phyloP scores from a whole-genome alignment of 1,284 basidiomycete species.

The Pseudomicrostroma phylloplanum region DNA sequence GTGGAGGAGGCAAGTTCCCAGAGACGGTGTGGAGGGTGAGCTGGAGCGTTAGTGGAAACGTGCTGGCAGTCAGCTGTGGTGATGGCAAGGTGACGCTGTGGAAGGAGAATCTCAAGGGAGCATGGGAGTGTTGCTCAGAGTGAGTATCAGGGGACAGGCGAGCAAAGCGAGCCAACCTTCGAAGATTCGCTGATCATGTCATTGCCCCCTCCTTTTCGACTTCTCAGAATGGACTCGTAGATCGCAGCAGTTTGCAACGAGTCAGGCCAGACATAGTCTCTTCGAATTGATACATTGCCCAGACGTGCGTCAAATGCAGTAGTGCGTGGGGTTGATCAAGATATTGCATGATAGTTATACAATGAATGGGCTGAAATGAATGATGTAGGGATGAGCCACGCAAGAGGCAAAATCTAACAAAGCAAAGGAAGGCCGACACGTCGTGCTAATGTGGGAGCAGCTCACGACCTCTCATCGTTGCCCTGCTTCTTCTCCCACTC shows the following conservation, averaged over 20 bases:
- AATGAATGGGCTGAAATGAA: too few relatives aligned
- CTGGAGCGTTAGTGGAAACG: slow-evolving; percentile 93
- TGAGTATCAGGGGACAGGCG: neutral
- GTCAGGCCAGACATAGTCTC: too few relatives aligned
- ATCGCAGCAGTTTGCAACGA: too few relatives aligned
- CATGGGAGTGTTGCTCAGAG: slow-evolving; percentile 69
- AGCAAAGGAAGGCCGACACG: too few relatives aligned
- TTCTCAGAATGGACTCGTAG: slow-evolving; percentile 5
- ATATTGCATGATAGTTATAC: too few relatives aligned
- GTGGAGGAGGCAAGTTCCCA: slow-evolving; percentile 32
- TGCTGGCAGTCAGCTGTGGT: slow-evolving; percentile 92
- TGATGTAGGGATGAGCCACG: too few relatives aligned
- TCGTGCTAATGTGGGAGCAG: too few relatives aligned
- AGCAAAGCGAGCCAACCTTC: neutral
- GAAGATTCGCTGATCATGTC: neutral
- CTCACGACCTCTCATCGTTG: neutral
- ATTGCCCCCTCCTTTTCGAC: neutral
- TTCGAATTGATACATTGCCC: too few relatives aligned
- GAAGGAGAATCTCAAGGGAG: slow-evolving; percentile 92
- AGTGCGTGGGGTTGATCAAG: too few relatives aligned
- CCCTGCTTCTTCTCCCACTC: slow-evolving; percentile 5
- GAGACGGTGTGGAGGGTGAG: slow-evolving; percentile 81
- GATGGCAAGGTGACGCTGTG: slow-evolving; percentile 96
- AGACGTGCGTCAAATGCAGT: too few relatives aligned
- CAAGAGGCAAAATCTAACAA: too few relatives aligned